These are phyloP conservation scores for Penstemon eatonii DNA, from an alignment of 257 asterid genomes.

Conservation along the genomic window DNA sequence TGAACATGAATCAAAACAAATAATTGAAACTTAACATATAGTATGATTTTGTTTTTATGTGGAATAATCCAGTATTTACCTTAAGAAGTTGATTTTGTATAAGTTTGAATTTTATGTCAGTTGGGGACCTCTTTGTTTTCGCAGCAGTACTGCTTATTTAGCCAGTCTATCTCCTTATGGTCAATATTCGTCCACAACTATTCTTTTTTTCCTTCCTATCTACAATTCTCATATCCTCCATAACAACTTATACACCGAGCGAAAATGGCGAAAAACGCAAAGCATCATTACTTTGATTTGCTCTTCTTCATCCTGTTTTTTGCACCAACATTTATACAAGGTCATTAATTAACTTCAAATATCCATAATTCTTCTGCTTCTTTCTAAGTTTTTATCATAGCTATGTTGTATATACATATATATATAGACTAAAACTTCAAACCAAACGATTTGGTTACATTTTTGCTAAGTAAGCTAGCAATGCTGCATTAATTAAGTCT, in stretches of 20 bases:
- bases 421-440: too few relatives aligned
- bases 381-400: too few relatives aligned
- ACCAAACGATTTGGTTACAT: neutral
- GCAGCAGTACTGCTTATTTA: slow-evolving; percentile 42
- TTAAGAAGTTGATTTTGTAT: slow-evolving; percentile 18
- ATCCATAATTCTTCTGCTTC: neutral
- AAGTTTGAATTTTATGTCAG: slow-evolving; percentile 43
- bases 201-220: slow-evolving; percentile 32
- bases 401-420: too few relatives aligned
- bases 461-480: slow-evolving; percentile 7
- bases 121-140: slow-evolving; percentile 66
- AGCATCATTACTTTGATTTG: slow-evolving; percentile 27
- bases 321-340: slow-evolving; percentile 46
- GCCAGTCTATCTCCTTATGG: slow-evolving; percentile 64
- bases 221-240: slow-evolving; percentile 1
- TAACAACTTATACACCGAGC: slow-evolving; percentile 18
- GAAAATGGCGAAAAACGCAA: slow-evolving; percentile 35
- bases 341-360: slow-evolving; percentile 27
- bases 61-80: slow-evolving; percentile 32
- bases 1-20: neutral
- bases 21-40: slow-evolving; percentile 18
- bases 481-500: neutral
- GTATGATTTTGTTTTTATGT: slow-evolving; percentile 37
- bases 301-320: slow-evolving; percentile 45
- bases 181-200: slow-evolving; percentile 54